Evolutionary conservation across 2,329 filamentous ascomycete genomes (phyloP), one percentile per base, ranked within the genome.

Genomic region (Trichophyton verrucosum): DNA sequence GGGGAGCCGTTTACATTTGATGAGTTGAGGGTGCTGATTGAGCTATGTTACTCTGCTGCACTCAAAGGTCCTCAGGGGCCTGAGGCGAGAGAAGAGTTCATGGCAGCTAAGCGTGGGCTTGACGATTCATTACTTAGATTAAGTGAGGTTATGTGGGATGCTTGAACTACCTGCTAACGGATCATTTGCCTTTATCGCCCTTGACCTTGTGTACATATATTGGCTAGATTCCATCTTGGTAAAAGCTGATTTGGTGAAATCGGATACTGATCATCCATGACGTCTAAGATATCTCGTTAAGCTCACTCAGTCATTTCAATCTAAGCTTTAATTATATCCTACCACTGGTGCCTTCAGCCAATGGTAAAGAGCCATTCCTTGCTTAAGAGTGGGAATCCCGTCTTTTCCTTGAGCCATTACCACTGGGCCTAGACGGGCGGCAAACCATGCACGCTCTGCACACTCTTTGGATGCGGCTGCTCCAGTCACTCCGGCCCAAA

Each of bases 81-180:
- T 22, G 74, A 76, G 60, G 76, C 73, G 57, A 68, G 76, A 13
- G 76, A 78, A 65, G 76, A 77, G 51, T 75, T 74, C 36, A 73
- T 78, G 70, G 71, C 73, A 56, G 75, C 76, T 24, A 76, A 76
- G 67, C 76, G 76, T 62, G 74, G 71, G 20, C 75, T 73, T 62
- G 74, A 72, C 9, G 76, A 78, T 68, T 72, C 75, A 11, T 66
- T 78, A 62, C 65, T 78, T 61, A 70, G 70, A 57, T 66, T 78
- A 66, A 77, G 75, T 60, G 76, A 78, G 67, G 68, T 77, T 47
- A 77, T 78, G 75, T 78, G 76, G 76, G 76, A 78, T 71, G 73
- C 72, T 27, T 64, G n/a, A 55, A 57, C n/a, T 22, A 38, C 9
- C 9, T 20, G 22, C 20, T 24, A 24, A 51, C 20, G 8, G 8